Evolutionary conservation across 257 asterid genomes (phyloP).

Genomic region (Osmanthus fragrans): DNA sequence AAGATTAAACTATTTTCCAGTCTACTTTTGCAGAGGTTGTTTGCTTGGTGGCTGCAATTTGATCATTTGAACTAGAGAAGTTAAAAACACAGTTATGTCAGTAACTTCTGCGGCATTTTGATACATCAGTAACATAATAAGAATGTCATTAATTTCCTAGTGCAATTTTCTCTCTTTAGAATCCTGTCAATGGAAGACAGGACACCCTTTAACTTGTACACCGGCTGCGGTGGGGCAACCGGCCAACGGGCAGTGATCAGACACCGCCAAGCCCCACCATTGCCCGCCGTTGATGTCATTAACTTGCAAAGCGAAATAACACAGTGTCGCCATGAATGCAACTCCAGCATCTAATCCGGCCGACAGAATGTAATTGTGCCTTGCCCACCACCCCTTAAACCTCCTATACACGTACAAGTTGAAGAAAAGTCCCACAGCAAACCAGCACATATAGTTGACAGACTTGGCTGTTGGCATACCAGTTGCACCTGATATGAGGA

Average conservation of each 20-base stretch:
- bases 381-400: conserved; percentile 77
- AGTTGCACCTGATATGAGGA: conserved; percentile 53
- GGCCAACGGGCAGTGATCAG: conserved; percentile 69
- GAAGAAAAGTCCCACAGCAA: conserved; percentile 52
- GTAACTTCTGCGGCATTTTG: background rate
- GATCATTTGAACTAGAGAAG: background rate
- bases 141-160: background rate
- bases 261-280: conserved; percentile 72
- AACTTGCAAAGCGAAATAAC: conserved; percentile 52
- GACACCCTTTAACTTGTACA: conserved; percentile 47
- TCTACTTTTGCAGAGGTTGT: background rate
- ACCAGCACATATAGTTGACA: conserved; percentile 59
- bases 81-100: background rate
- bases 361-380: conserved; percentile 63
- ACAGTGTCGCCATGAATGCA: conserved; percentile 69
- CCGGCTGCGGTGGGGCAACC: conserved; percentile 70
- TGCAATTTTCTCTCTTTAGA: background rate
- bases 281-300: conserved; percentile 41
- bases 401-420: conserved; percentile 52
- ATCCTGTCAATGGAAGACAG: conserved; percentile 34
- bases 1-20: background rate
- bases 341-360: conserved; percentile 77
- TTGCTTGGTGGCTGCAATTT: background rate
- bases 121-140: background rate
- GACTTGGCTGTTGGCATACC: conserved; percentile 58